Conservation (phyloP, 129 eudicot species). For the Arctium lappa region DNA sequence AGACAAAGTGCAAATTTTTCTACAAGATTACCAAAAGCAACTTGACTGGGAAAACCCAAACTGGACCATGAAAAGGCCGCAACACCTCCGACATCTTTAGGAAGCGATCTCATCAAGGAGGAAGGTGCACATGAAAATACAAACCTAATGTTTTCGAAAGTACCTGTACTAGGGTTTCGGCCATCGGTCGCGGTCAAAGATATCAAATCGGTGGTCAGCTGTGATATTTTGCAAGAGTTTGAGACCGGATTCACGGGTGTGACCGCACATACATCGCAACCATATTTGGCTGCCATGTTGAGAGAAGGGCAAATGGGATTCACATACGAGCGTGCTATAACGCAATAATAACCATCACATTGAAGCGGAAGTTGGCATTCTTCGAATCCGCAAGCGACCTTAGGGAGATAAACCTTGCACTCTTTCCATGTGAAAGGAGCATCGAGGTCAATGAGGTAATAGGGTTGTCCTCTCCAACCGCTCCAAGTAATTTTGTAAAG, state of each 20-base stretch:
- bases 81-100: conserved; percentile 30
- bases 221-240: conserved; percentile 32
- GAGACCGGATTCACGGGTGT: conserved; percentile 40
- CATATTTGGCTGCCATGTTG: neutral
- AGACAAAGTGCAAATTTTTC: conserved; percentile 46
- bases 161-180: conserved; percentile 3
- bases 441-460: conserved; percentile 41
- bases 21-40: neutral
- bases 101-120: conserved; percentile 21
- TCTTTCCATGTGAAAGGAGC: conserved; percentile 39
- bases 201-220: conserved; percentile 16
- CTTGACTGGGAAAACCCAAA: conserved; percentile 33
- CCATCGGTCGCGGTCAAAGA: conserved; percentile 25
- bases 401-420: neutral
- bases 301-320: conserved; percentile 17
- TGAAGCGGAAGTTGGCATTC: conserved; percentile 3
- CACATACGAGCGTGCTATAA: conserved; percentile 26
- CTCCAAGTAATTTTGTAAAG: conserved; percentile 26
- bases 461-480: neutral
- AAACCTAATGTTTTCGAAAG: neutral
- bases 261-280: conserved; percentile 17
- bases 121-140: conserved; percentile 43
- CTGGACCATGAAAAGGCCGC: conserved; percentile 38
- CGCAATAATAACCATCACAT: conserved; percentile 26
- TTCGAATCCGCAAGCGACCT: neutral